Evolutionary conservation across 2,329 filamentous ascomycete genomes (phyloP), one percentile per base, ranked within the genome.

Genomic region (Pseudopithomyces chartarum): DNA sequence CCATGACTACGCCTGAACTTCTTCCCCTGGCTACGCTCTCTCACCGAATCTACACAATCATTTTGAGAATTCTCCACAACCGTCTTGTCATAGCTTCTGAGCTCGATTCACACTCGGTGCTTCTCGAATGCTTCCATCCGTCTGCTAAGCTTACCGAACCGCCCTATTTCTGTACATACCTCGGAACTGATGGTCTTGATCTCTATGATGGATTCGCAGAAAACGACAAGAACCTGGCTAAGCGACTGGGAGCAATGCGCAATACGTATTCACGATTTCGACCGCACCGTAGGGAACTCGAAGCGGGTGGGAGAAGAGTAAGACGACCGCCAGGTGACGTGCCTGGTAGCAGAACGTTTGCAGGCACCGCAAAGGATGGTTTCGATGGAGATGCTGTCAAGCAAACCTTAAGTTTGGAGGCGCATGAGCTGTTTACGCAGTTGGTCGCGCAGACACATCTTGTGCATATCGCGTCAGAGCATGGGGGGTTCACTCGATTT

Each of bases 51-150:
- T 82, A 89, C 71, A 84, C 80, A 39, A 69, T 90, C 39, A 81
- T 89, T 55, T 76, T 87, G 4, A 84, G 85, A 23, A 82, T 91
- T 43, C 76, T 92, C 7, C 85, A 90, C 60, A 81, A 83, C 47
- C 87, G 90, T 33, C 80, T 92, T 1, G 76, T 87, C 45, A 73
- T 82, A 19, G 85, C 86, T 19, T 82, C 86, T 4, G 77, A 83
- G 2, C 76, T 89, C 7, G 76, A 82, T 36, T 83, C 86, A 36
- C 85, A 91, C 67, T 84, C 87, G 52, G 76, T 95, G 38, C 85
- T 93, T 36, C 84, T 96, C 40, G 90, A 94, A 77, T 91, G 89
- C 72, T 93, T 90, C 68, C 90, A 90, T 61, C 91, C 90, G 0
- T 85, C 82, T 60, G 86, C 84, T 22, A 88, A 87, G 73, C 80